phyloP scores from a whole-genome alignment of 2,329 filamentous ascomycete genomes.

The Arthroderma uncinatum region DNA sequence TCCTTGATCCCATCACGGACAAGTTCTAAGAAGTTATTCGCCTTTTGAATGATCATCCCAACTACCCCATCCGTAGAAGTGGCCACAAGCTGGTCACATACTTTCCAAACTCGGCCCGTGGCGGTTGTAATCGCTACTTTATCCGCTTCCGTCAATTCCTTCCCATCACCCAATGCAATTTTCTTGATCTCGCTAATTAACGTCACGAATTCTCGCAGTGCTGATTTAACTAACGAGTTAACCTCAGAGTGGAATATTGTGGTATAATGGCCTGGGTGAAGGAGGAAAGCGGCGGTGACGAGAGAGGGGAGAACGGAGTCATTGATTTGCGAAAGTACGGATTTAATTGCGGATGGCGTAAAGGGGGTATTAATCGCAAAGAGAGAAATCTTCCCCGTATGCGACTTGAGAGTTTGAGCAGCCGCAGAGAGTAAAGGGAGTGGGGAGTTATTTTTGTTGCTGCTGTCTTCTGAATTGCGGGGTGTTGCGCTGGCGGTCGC shows the following conservation, averaged over 20 bases:
- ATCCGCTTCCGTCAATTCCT: constrained; percentile 22
- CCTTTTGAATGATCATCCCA: constrained; percentile 59
- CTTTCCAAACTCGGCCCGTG: constrained; percentile 72
- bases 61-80: constrained; percentile 57
- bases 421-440: constrained; percentile 62
- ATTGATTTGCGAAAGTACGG: constrained; percentile 61
- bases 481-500: constrained; percentile 5
- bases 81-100: constrained; percentile 60
- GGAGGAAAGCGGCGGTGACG: constrained; percentile 57
- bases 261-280: constrained; percentile 52
- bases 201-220: constrained; percentile 51
- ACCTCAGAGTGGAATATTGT: constrained; percentile 53
- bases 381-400: constrained; percentile 77
- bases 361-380: constrained; percentile 80
- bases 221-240: constrained; percentile 45
- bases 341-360: constrained; percentile 61
- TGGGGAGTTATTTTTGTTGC: constrained; percentile 24
- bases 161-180: constrained; percentile 32
- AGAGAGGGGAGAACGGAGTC: constrained; percentile 63
- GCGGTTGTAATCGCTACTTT: constrained; percentile 49
- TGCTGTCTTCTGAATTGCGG: constrained; percentile 7
- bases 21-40: constrained; percentile 61
- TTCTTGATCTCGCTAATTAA: constrained; percentile 50
- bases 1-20: constrained; percentile 76
- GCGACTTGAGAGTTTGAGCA: constrained; percentile 62